Percentiles rank a stretch among this genome's conserved stretches.
Conservation (phyloP, 306 rosid genomes). For the Dryas octopetala region DNA sequence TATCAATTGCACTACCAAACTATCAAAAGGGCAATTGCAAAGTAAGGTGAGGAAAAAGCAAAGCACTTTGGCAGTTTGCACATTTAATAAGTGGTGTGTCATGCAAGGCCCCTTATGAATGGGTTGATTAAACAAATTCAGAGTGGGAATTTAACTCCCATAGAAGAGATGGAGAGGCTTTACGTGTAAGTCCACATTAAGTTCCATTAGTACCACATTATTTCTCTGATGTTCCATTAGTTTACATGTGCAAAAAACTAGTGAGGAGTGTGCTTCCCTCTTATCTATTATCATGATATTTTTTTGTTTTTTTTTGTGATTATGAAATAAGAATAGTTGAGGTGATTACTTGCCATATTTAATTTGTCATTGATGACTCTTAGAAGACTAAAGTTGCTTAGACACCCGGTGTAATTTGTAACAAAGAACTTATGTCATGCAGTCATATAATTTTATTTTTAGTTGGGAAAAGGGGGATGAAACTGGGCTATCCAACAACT, state of each 20-base stretch:
- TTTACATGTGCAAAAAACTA: neutral
- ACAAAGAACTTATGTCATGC: neutral
- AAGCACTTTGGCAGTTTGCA: no score
- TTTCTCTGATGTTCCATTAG: neutral
- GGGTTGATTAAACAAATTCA: slow-evolving; percentile 67
- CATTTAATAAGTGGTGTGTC: slow-evolving; percentile 95
- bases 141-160: slow-evolving; percentile 67
- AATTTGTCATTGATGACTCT: neutral
- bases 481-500: no score
- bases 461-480: no score
- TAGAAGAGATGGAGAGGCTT: slow-evolving; percentile 41
- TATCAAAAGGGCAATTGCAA: no score
- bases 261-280: neutral
- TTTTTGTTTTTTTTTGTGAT: neutral
- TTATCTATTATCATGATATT: neutral
- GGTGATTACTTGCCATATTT: neutral
- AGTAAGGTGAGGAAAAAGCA: no score
- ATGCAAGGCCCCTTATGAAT: slow-evolving; percentile 73
- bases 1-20: no score
- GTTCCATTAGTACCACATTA: neutral
- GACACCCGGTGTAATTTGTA: neutral
- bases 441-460: neutral
- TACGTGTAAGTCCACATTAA: slow-evolving; percentile 48
- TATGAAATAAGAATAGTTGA: neutral
- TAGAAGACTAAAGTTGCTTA: neutral